These are phyloP conservation scores for Ophiostoma triangulosporum DNA, from an alignment of 2,329 filamentous ascomycete genomes.

Conservation along the genomic window DNA sequence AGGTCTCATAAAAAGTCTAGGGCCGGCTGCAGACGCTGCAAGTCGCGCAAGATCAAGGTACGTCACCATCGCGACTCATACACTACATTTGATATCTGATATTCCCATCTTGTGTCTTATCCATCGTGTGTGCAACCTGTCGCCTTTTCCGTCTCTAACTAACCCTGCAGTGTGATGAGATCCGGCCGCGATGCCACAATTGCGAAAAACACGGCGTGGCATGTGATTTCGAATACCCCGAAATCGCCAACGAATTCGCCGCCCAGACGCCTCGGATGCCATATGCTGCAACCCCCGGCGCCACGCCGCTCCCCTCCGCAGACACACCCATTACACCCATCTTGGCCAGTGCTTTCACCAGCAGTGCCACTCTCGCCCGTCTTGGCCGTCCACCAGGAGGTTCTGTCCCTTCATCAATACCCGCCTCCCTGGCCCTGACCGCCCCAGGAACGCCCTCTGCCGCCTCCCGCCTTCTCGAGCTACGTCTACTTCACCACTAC, in stretches of 20 bases:
- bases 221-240: conserved; percentile 49
- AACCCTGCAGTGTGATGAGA: conserved; percentile 45
- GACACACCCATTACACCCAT: conserved; percentile 14
- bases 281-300: conserved; percentile 1
- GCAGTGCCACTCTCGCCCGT: conserved; percentile 2
- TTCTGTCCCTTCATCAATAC: conserved; percentile 21
- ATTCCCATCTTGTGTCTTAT: not conserved
- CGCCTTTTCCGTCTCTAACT: not conserved
- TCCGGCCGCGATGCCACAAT: conserved; percentile 51
- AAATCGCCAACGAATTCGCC: conserved; percentile 30
- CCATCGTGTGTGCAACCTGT: not conserved
- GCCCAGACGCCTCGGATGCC: conserved; percentile 15
- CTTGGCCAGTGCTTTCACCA: conserved; percentile 14
- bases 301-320: not conserved
- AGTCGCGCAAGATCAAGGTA: conserved; percentile 58
- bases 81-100: not conserved
- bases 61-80: not conserved
- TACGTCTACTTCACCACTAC: conserved; percentile 52
- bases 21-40: conserved; percentile 52
- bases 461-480: conserved; percentile 39
- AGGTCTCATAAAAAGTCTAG: conserved; percentile 59
- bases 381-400: not conserved
- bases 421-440: conserved; percentile 20
- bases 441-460: conserved; percentile 21
- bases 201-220: conserved; percentile 52